Conservation (phyloP, 2,329 filamentous ascomycete genomes). For the Parasarocladium wereldwijsianum region DNA sequence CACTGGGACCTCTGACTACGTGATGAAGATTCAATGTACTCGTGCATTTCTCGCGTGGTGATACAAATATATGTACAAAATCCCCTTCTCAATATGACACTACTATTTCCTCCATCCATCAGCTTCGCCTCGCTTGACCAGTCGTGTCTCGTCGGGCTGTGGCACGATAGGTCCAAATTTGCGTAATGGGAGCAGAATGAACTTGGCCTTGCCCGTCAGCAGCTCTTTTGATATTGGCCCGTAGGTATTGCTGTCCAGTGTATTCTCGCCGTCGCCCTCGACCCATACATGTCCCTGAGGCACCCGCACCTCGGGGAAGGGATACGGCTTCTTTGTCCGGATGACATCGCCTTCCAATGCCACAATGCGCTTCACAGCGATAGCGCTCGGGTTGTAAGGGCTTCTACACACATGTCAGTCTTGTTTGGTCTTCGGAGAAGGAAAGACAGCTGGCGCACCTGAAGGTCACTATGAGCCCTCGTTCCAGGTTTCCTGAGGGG, state of each 20-base stretch:
- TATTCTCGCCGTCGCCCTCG: conserved; percentile 72
- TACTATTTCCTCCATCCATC: conserved; percentile 6
- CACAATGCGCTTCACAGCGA: conserved; percentile 70
- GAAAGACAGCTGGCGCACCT: too few species aligned
- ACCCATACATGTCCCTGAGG: conserved; percentile 87
- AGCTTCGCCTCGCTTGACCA: conserved; percentile 11
- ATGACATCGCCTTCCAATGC: conserved; percentile 70
- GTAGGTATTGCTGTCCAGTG: conserved; percentile 77
- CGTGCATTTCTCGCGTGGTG: too few species aligned
- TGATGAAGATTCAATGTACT: too few species aligned
- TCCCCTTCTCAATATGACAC: too few species aligned
- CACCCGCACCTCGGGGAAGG: conserved; percentile 42
- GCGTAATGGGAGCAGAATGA: conserved; percentile 54
- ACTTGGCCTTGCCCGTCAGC: conserved; percentile 59
- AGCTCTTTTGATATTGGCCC: conserved; percentile 67
- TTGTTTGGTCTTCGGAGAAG: too few species aligned
- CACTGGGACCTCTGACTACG: too few species aligned
- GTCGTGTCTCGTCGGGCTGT: not conserved
- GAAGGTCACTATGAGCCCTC: conserved; percentile 65
- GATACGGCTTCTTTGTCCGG: conserved; percentile 46
- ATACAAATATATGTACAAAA: too few species aligned
- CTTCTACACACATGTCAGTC: conserved; percentile 33
- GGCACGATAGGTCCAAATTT: conserved; percentile 36
- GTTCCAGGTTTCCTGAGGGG: conserved; percentile 39
- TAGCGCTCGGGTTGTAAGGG: conserved; percentile 52